Base-by-base conservation (phyloP, 768 basidiomycete genomes). In the Myochromella boudieri region DNA sequence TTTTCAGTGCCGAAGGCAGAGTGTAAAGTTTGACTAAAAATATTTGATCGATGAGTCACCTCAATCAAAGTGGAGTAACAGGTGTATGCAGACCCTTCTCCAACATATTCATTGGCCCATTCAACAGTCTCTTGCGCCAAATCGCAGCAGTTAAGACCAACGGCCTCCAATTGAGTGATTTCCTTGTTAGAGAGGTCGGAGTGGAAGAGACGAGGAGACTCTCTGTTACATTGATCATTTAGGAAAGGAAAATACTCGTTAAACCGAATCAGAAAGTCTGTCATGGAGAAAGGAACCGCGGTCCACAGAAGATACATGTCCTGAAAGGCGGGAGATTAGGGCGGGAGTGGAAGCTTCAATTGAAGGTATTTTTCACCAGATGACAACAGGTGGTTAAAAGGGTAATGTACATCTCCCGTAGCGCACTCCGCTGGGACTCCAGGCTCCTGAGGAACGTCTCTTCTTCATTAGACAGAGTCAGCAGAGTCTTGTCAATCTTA, bases 221-320 rank as follows among this genome's bases (percentile, higher is more conserved):
- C 33, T 37, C 32, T 36, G 29, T 44, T 31, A 36, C 43, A 49
- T 21, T 50, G 47, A 22, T 58, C 46, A 47, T 65, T 56, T 12
- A 68, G 51, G 36, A 61, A 57, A 8, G 66, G 68, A 43, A 71
- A 67, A 54, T 75, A 76, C 54, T 73, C 66, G 34, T 74, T 66
- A 51, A 72, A 71, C 6, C 66, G 66, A 29, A 68, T 46, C 57
- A 68, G 63, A 45, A 70, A 69, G 26, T 68, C 60, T 5, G 62
- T 49, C 42, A 69, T 57, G 14, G 64, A 67, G 2, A 53, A 52
- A 21, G 56, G 48, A 17, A 47, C 40, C 17, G 49, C 42, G 3
- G 61, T 56, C 66, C 68, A 70, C n/a, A 64, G 43, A n/a, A 57
- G 48, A 47, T 64, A 59, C 20, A 73, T 43, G 48, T 73, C 68